phyloP scores from a whole-genome alignment of 2,329 filamentous ascomycete genomes.

The Fusarium sp. region DNA sequence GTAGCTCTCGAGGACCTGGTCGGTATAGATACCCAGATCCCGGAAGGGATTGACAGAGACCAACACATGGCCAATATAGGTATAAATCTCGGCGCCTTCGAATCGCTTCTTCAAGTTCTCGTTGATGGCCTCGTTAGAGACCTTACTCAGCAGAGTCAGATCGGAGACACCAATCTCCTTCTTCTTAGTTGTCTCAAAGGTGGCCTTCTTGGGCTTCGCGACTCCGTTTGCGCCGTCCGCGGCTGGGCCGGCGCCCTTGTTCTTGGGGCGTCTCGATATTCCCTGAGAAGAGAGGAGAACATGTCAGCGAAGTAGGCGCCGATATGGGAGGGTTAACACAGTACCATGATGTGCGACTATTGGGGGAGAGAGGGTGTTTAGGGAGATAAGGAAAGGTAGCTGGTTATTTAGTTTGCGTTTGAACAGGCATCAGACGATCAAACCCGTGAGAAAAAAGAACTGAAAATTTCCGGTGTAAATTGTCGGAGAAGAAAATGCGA shows the following conservation, averaged over 20 bases:
- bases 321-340: conserved; percentile 35
- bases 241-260: conserved; percentile 57
- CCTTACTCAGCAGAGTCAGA: conserved; percentile 96
- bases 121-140: conserved; percentile 99
- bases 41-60: conserved; percentile 99
- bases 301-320: conserved; percentile 33
- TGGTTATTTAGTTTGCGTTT: conserved; percentile 33
- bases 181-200: conserved; percentile 97
- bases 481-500: conserved; percentile 40
- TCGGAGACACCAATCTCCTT: conserved; percentile 99
- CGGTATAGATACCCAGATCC: conserved; percentile 98
- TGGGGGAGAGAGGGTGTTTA: conserved; percentile 27
- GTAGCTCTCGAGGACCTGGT: conserved; percentile 92
- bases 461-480: conserved; percentile 23
- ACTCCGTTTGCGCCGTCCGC: conserved; percentile 56
- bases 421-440: conserved; percentile 48
- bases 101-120: conserved; percentile 99
- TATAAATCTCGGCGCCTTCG: conserved; percentile 98
- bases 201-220: conserved; percentile 90
- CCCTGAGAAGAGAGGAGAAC: conserved; percentile 47
- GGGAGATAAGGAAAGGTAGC: conserved; percentile 34
- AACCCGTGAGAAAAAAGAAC: conserved; percentile 23
- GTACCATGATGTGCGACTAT: conserved; percentile 53
- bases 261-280: conserved; percentile 59
- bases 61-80: conserved; percentile 99